Evolutionary conservation across 805 yeast genomes (phyloP), one percentile per base, ranked within the genome.

Genomic region (Saccharomycopsis sp.): DNA sequence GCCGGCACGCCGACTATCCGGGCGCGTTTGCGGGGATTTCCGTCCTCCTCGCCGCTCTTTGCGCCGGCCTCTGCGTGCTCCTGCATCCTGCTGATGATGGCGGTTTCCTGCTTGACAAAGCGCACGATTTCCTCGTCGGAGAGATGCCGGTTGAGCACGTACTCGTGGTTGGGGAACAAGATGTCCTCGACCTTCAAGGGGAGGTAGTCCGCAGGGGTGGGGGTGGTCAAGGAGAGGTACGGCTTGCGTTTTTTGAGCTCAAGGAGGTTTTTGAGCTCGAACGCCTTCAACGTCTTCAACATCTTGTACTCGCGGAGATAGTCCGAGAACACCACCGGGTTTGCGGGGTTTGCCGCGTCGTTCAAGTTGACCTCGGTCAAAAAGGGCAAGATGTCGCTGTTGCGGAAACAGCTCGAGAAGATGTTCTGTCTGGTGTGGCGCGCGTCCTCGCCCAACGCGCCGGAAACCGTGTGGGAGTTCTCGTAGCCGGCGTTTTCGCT

Each of bases 91-190:
- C 53, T 48, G 51, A 46, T 53, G 14, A 18, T 24, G 9, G 14
- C 2, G 50, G 48, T 23, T 57, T 64, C 67, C 14, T 64, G 57
- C 57, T 62, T 67, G 18, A 69, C 71, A 2, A 68, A 55, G 5
- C 41, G 50, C 8, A 70, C 68, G 24, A 74, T 71, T 40, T 73
- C 77, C n/a, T 62, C 63, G 50, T 73, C 75, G 1, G 67, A 60
- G n/a, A 69, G 54, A 47, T 67, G 69, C n/a, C 57, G 63, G 56
- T 73, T 72, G 12, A 54, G 44, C 4, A 74, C 68, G 12, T 58
- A 63, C 57, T 75, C 78, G 56, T 73, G 75, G 1, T 58, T 54
- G 0, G 78, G 78, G 57, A 73, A 73, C 29, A 75, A 51, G 16
- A 73, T 56, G 18, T 68, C 64, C 50, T 72, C 71, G 14, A 73